Base-by-base conservation (phyloP, 2,329 filamentous ascomycete species). In the Allantophomopsis lycopodina region DNA sequence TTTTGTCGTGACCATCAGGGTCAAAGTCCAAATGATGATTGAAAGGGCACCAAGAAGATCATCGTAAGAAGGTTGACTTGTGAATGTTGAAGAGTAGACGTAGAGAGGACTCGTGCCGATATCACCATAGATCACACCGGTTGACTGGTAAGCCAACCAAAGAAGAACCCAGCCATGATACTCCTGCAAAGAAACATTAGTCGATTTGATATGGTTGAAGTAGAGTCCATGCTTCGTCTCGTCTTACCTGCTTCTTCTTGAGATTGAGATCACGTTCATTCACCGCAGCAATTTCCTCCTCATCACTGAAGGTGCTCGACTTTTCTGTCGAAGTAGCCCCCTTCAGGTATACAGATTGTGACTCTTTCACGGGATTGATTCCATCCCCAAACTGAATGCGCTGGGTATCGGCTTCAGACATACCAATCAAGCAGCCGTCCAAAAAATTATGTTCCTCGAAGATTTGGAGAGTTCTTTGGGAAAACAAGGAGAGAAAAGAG, bases 61-160 rank as follows among this genome's bases (percentile, higher is more conserved):
- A 16, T 71, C 62, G 47, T 69, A 68, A 6, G 59, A 63, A 0
- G 76, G 76, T 13, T 66, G 58, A 2, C 60, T 57, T 18, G 65
- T 62, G 50, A 83, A 83, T 1, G 75, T 80, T n/a, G 73, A 77
- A 14, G 76, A 81, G 55, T 63, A 83, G 14, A 83, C 78, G 49
- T 83, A 83, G 14, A 83, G 69, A n/a, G 76, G 77, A 43, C 68
- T 53, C 15, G 65, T 69, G 41, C 76, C 78, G 50, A 82, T 80
- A 47, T 83, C 78, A 17, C 78, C 78, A 44, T 83, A 82, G 38
- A 82, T 81, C 32, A 79, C 73, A 38, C 78, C 77, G 21, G 68
- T 71, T 2, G 69, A 74, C 56, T 81, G 76, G 51, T 79, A 81
- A 17, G 75, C 69, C 34, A 79, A 64, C 68, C 71, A 54, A 11